These are phyloP conservation scores for Trichomonascaceae sp. DNA, from an alignment of 1,139 yeast species.

Conservation along the genomic window DNA sequence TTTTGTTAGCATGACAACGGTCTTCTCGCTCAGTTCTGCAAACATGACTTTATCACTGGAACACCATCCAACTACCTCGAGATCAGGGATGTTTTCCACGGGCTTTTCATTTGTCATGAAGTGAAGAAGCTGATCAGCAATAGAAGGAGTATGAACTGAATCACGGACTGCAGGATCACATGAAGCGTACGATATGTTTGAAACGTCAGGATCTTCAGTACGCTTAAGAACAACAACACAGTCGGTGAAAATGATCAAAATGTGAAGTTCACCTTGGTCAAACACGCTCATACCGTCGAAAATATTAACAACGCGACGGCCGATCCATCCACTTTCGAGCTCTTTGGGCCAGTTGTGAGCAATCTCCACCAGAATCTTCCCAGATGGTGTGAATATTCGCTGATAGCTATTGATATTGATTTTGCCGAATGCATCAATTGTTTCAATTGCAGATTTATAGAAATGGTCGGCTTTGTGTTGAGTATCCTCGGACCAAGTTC, in stretches of 20 bases:
- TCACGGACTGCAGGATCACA: slow-evolving; percentile 21
- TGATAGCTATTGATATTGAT: slow-evolving; percentile 33
- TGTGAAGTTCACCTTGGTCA: slow-evolving; percentile 39
- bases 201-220: slow-evolving; percentile 18
- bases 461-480: slow-evolving; percentile 37
- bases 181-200: slow-evolving; percentile 12
- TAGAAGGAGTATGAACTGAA: slow-evolving; percentile 48
- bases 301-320: slow-evolving; percentile 77
- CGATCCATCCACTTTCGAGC: slow-evolving; percentile 82
- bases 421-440: slow-evolving; percentile 78
- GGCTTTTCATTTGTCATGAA: slow-evolving; percentile 84
- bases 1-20: slow-evolving; percentile 10
- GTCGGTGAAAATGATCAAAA: slow-evolving; percentile 76
- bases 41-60: slow-evolving; percentile 45
- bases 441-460: slow-evolving; percentile 51
- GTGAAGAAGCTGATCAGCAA: slow-evolving; percentile 82
- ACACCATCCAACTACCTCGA: slow-evolving; percentile 67
- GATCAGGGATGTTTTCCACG: slow-evolving; percentile 58
- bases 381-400: slow-evolving; percentile 85
- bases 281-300: slow-evolving; percentile 44
- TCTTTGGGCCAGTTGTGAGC: slow-evolving; percentile 86
- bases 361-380: slow-evolving; percentile 75
- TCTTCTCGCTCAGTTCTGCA: slow-evolving; percentile 24
- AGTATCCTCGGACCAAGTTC: slow-evolving; percentile 34
- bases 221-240: slow-evolving; percentile 55